Base-by-base conservation (phyloP, 257 asterid species). In the Gynochthodes officinalis region DNA sequence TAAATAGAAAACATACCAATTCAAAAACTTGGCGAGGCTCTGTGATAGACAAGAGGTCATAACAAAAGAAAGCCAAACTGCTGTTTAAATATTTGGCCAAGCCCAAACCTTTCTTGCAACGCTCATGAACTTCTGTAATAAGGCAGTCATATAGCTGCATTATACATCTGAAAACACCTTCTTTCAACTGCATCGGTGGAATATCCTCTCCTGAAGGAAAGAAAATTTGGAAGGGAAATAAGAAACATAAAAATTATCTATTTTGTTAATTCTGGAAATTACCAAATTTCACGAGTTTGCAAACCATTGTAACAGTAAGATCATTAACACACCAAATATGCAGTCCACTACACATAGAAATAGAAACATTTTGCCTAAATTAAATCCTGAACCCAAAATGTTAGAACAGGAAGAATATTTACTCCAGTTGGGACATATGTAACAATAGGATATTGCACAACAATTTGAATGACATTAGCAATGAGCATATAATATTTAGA, bases 21-120 rank as follows among this genome's bases (percentile, higher is more conserved):
- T 95, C 99, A 89, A 95, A 95, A 77, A 90, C 99, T 83, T 95
- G 99, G 11, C 97, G 99, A 76, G 98, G 99, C 89, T 95, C 99
- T 62, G 92, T 77, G 74, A 89, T 86, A 64, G 98, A 92, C 76
- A 95, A 82, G 73, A 95, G 98, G 82, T 95, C 99, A 74, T 92
- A 92, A 81, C 99, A 95, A 86, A 95, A 95, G 90, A 95, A 95
- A 76, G 96, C 98, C 92, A 95, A 88, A 76, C 96, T 89, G 85
- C 98, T 92, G 85, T 95, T 95, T 68, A 95, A 84, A 82, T 89
- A 86, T 81, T 90, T 95, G 78, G 99, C 97, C 90, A 95, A 83
- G 75, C 96, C 95, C 62, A 90, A 85, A 79, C 99, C 99, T 74
- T 90, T 95, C 79, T 92, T 95, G 88, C 98, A 91, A 66, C 99